Evolutionary conservation across 805 yeast genomes (phyloP).

Genomic region (Ascoidea asiatica): DNA sequence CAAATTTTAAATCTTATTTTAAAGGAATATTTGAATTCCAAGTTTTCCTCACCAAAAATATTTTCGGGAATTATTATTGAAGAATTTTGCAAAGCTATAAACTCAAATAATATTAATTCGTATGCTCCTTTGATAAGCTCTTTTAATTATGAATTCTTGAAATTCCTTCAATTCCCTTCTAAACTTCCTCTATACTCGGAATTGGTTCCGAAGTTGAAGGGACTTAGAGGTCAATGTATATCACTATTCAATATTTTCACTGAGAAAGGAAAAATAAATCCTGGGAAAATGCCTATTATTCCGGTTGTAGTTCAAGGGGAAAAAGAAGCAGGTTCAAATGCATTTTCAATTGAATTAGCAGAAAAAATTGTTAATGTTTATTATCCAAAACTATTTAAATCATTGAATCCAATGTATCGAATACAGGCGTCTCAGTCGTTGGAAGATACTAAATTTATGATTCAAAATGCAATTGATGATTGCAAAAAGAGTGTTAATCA

Average conservation of each 20-base stretch:
- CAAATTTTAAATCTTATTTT: conserved; percentile 14
- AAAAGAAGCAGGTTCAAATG: conserved; percentile 85
- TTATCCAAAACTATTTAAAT: conserved; percentile 48
- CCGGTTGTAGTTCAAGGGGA: conserved; percentile 93
- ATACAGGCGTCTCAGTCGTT: conserved; percentile 58
- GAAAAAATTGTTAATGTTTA: conserved; percentile 51
- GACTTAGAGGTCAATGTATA: conserved; percentile 78
- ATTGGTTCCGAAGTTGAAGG: conserved; percentile 71
- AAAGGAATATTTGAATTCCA: conserved; percentile 33
- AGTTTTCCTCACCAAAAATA: conserved; percentile 73
- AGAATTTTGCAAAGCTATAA: conserved; percentile 36
- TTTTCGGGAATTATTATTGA: conserved; percentile 56
- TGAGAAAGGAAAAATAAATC: conserved; percentile 61
- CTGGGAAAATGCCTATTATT: conserved; percentile 60
- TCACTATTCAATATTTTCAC: conserved; percentile 69
- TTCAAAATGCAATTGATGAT: conserved; percentile 51
- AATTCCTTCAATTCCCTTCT: neutral
- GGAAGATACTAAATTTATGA: conserved; percentile 66
- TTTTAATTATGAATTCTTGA: conserved; percentile 11
- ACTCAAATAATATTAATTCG: conserved; percentile 12
- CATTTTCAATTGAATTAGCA: conserved; percentile 72
- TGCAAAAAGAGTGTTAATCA: conserved; percentile 38
- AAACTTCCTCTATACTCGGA: conserved; percentile 57
- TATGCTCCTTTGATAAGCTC: conserved; percentile 14
- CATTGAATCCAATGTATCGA: conserved; percentile 55